These are phyloP conservation scores for Nemania diffusa DNA, from an alignment of 2,329 filamentous ascomycete species.

Conservation along the genomic window DNA sequence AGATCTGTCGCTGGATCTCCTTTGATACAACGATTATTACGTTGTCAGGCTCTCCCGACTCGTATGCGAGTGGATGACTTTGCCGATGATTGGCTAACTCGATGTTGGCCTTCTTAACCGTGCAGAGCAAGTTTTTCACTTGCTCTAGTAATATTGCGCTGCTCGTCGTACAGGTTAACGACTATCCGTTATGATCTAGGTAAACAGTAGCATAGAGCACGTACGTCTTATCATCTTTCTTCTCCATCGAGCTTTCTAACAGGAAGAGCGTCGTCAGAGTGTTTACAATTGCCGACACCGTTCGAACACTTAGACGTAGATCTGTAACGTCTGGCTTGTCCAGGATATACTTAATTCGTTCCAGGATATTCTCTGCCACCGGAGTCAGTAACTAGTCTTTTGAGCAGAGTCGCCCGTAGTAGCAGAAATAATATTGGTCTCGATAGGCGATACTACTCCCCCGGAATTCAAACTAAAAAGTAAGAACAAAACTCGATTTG, in stretches of 20 bases:
- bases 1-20: constrained; percentile 15
- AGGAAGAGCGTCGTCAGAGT: constrained; percentile 23
- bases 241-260: constrained; percentile 13
- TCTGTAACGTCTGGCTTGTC: constrained; percentile 29
- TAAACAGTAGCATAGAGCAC: not conserved
- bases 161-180: constrained; percentile 13
- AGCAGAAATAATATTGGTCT: too few species aligned
- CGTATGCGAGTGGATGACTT: constrained; percentile 4
- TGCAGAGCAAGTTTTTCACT: constrained; percentile 17
- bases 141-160: constrained; percentile 12
- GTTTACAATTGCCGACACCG: constrained; percentile 12
- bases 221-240: constrained; percentile 7
- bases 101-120: constrained; percentile 4
- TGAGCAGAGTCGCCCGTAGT: not conserved
- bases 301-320: constrained; percentile 24
- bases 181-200: not conserved
- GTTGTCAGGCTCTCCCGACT: constrained; percentile 2
- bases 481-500: not conserved
- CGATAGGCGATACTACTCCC: too few species aligned
- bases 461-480: too few species aligned
- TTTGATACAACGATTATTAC: constrained; percentile 14
- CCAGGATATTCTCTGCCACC: constrained; percentile 15
- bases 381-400: not conserved
- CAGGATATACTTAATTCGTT: constrained; percentile 26
- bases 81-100: constrained; percentile 19